A percentile compares a stretch with the other conserved stretches of the same genome.
These are phyloP conservation scores for Raphanus sativus DNA, from an alignment of 345 rosid species.

Conservation along the genomic window DNA sequence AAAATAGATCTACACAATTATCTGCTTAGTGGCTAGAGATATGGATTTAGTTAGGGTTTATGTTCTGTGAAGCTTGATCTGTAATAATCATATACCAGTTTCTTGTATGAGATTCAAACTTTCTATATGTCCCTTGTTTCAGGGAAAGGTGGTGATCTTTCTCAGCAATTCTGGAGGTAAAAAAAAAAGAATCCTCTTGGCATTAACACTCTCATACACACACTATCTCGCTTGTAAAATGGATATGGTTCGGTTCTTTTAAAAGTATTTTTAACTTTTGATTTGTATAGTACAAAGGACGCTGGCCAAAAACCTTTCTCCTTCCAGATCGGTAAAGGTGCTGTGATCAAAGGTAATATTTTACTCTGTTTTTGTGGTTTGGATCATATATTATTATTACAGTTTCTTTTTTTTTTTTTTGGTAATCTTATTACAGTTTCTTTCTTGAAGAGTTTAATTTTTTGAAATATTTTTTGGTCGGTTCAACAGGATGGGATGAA, in stretches of 20 bases:
- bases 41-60: not conserved
- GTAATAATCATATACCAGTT: too few species aligned
- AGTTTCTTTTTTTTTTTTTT: not conserved
- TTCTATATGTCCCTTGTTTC: too few species aligned
- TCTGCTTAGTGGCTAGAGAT: too few species aligned
- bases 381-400: not conserved
- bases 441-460: not conserved
- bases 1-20: not conserved
- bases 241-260: too few species aligned
- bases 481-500: constrained; percentile 88
- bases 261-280: too few species aligned
- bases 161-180: constrained; percentile 92
- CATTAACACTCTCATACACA: not conserved
- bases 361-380: not conserved
- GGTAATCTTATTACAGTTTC: not conserved
- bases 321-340: constrained; percentile 77
- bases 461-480: not conserved
- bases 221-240: too few species aligned
- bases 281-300: constrained; percentile 70
- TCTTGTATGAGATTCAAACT: too few species aligned
- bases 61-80: too few species aligned
- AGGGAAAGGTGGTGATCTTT: constrained; percentile 90
- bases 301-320: constrained; percentile 75
- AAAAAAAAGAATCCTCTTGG: constrained; percentile 3
- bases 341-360: constrained; percentile 68